Percentiles rank a stretch among this genome's conserved stretches.
Conservation (phyloP, 78 protist species). For the Dictyostelium brefeldianum region DNA sequence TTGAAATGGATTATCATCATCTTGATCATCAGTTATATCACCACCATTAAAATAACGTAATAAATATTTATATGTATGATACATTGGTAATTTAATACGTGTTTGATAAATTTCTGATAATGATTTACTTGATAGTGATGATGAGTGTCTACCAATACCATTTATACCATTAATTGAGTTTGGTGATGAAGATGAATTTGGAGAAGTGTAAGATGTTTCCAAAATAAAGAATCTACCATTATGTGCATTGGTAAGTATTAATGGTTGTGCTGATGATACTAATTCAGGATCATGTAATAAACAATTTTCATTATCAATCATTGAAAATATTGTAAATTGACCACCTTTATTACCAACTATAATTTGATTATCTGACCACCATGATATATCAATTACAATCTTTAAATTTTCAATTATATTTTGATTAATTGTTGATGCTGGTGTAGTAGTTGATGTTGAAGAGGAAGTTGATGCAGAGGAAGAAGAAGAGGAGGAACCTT, state of each 20-base stretch:
- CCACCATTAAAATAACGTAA: constrained; percentile 67
- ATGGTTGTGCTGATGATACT: constrained; percentile 63
- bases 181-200: background rate
- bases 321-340: constrained; percentile 59
- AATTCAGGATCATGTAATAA: constrained; percentile 66
- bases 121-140: background rate
- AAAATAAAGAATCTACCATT: constrained; percentile 65
- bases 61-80: constrained; percentile 14
- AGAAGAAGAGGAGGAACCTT: background rate
- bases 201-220: constrained; percentile 30
- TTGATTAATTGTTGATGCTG: background rate
- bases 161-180: background rate
- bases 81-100: background rate
- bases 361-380: constrained; percentile 77
- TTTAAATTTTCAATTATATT: background rate
- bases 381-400: constrained; percentile 47
- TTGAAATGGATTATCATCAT: constrained; percentile 66
- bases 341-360: constrained; percentile 44
- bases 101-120: background rate
- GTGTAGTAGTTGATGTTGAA: background rate
- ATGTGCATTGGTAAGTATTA: constrained; percentile 26
- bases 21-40: constrained; percentile 41
- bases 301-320: constrained; percentile 35
- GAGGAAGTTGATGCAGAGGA: background rate
- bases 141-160: background rate